Evolutionary conservation across 208 protist species (phyloP).

Genomic region (Leishmania arabica): DNA sequence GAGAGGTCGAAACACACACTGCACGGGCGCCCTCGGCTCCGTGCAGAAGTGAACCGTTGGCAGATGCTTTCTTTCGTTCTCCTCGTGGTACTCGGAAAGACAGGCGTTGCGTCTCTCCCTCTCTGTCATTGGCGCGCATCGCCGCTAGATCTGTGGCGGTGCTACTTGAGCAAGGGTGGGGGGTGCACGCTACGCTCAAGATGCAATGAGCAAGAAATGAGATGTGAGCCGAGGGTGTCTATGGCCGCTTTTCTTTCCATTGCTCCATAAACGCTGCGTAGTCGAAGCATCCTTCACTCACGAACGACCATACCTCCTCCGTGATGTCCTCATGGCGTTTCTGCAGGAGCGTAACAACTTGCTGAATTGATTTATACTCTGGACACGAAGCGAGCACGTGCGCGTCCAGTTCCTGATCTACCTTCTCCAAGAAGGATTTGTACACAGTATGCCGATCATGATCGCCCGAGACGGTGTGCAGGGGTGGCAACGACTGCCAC

Average conservation of each 20-base stretch:
- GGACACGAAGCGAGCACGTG: constrained; percentile 47
- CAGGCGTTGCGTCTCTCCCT: background rate
- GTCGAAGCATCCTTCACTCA: constrained; percentile 85
- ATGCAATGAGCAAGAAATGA: background rate
- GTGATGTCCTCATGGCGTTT: constrained; percentile 65
- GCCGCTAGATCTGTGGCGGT: background rate
- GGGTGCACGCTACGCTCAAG: background rate
- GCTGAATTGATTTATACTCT: constrained; percentile 27
- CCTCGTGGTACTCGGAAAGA: background rate
- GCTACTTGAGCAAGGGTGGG: background rate
- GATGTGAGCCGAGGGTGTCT: background rate
- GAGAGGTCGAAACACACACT: background rate
- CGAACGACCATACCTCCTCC: constrained; percentile 83
- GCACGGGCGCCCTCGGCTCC: background rate
- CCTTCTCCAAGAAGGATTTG: constrained; percentile 43
- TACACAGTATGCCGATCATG: constrained; percentile 71
- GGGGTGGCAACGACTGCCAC: constrained; percentile 43
- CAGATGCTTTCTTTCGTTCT: background rate
- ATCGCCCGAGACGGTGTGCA: constrained; percentile 44
- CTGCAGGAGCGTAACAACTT: constrained; percentile 50
- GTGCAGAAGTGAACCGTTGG: background rate
- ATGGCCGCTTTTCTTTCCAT: constrained; percentile 46
- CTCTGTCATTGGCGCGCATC: background rate
- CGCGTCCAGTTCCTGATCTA: constrained; percentile 65
- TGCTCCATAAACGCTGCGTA: constrained; percentile 69